These are phyloP conservation scores for Graphiopsis chlorocephala DNA, from an alignment of 2,329 filamentous ascomycete species.

Conservation along the genomic window DNA sequence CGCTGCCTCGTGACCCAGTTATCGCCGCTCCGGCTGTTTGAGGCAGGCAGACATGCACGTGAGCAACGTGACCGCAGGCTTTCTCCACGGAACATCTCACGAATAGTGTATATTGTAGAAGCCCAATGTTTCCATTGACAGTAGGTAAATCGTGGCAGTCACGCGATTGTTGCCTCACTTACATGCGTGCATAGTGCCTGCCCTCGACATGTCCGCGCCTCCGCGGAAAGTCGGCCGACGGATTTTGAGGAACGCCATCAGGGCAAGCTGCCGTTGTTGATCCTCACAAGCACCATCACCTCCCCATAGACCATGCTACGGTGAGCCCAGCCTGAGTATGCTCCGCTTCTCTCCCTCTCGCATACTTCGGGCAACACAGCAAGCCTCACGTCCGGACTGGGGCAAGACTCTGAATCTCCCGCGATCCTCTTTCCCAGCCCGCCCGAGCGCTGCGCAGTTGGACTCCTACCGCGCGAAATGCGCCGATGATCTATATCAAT, in stretches of 20 bases:
- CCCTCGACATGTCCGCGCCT: background rate
- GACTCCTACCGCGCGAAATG: conserved; percentile 68
- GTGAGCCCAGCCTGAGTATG: conserved; percentile 18
- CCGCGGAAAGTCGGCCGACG: background rate
- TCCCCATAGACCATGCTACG: background rate
- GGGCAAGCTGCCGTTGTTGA: background rate
- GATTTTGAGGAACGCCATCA: background rate
- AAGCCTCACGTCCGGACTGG: conserved; percentile 22
- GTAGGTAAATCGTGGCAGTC: background rate
- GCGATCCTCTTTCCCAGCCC: conserved; percentile 48
- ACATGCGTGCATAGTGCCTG: background rate
- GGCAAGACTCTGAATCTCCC: conserved; percentile 46
- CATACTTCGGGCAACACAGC: conserved; percentile 22
- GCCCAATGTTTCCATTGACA: background rate
- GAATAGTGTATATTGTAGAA: background rate
- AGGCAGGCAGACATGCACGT: background rate
- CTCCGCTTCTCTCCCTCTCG: conserved; percentile 22
- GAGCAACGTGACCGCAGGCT: background rate
- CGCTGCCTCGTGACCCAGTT: conserved; percentile 11
- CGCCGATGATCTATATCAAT: conserved; percentile 83
- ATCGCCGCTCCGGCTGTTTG: background rate
- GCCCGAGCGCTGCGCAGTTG: conserved; percentile 42
- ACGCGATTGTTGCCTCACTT: background rate
- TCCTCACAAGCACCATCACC: background rate
- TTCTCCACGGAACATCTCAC: background rate